These are phyloP conservation scores for Candida incommunis DNA, from an alignment of 805 yeast genomes.

Conservation along the genomic window DNA sequence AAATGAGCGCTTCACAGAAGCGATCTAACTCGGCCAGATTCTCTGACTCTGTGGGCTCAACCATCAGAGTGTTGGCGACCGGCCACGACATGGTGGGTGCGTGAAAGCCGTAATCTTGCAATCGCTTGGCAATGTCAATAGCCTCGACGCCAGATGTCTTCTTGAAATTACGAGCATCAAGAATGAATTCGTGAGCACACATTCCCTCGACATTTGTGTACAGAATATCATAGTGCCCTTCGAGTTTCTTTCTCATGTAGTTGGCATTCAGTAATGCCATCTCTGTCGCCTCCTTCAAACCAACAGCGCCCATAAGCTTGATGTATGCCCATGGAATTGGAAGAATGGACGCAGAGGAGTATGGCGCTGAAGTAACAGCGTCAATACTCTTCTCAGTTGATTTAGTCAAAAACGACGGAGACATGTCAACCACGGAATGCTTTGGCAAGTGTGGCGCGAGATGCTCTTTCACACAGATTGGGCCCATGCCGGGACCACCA, in stretches of 20 bases:
- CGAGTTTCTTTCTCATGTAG: conserved; percentile 76
- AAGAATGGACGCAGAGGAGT: conserved; percentile 84
- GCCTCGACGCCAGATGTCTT: conserved; percentile 68
- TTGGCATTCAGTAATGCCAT: conserved; percentile 92
- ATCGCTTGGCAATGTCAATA: conserved; percentile 89
- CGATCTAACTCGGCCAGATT: conserved; percentile 77
- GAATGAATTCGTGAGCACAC: conserved; percentile 94
- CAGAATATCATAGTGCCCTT: conserved; percentile 57
- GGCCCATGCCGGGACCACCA: conserved; percentile 99
- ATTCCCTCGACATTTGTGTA: conserved; percentile 54
- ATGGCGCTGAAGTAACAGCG: conserved; percentile 87
- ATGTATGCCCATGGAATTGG: conserved; percentile 93
- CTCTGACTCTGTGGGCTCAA: conserved; percentile 97
- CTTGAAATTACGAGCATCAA: conserved; percentile 81
- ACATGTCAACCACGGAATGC: conserved; percentile 46
- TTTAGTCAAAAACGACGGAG: conserved; percentile 14
- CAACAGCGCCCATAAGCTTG: conserved; percentile 80
- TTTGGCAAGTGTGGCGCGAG: conserved; percentile 69
- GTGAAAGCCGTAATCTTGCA: conserved; percentile 97
- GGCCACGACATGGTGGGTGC: conserved; percentile 99
- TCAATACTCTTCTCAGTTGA: conserved; percentile 36
- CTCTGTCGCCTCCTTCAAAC: conserved; percentile 74
- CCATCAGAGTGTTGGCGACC: conserved; percentile 92
- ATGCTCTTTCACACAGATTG: conserved; percentile 82
- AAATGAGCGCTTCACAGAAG: conserved; percentile 73